These are phyloP conservation scores for Trichoderma citrinoviride DNA, from an alignment of 2,329 filamentous ascomycete genomes.

Conservation along the genomic window DNA sequence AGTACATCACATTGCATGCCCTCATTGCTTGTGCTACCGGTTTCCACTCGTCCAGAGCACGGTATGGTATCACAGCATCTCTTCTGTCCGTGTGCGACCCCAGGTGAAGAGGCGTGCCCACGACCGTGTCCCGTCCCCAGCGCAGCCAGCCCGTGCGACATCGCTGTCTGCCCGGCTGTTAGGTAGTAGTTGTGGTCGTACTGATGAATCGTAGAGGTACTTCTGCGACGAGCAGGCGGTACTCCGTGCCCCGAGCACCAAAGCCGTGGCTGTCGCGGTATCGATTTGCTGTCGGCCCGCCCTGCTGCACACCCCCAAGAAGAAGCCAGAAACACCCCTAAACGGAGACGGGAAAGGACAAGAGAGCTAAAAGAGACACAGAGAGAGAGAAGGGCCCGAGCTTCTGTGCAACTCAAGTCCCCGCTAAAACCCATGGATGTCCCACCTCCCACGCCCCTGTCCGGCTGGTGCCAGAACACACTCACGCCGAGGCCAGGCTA, in stretches of 20 bases:
- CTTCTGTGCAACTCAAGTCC: not conserved
- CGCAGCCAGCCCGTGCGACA: not conserved
- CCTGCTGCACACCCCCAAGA: slow-evolving; percentile 2
- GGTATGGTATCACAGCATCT: not conserved
- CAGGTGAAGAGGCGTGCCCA: not conserved
- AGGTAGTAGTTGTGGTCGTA: no score
- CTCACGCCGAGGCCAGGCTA: not conserved
- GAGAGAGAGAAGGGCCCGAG: not conserved
- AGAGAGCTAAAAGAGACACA: not conserved
- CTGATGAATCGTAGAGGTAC: not conserved
- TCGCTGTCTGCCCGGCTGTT: not conserved
- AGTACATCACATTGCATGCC: not conserved
- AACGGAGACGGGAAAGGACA: not conserved
- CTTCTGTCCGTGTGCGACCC: not conserved
- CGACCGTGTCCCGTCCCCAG: not conserved
- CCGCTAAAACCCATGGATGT: no score
- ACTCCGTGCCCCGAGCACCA: not conserved
- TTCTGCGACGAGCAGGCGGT: not conserved
- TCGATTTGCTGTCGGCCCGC: not conserved
- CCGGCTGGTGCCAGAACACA: slow-evolving; percentile 1
- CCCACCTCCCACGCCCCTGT: not conserved
- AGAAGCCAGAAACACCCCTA: not conserved
- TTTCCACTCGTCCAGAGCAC: not conserved
- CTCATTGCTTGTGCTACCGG: not conserved
- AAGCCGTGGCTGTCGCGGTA: no score